Base-by-base conservation (phyloP, 495 filamentous ascomycete genomes). In the Podospora pseudopauciseta region DNA sequence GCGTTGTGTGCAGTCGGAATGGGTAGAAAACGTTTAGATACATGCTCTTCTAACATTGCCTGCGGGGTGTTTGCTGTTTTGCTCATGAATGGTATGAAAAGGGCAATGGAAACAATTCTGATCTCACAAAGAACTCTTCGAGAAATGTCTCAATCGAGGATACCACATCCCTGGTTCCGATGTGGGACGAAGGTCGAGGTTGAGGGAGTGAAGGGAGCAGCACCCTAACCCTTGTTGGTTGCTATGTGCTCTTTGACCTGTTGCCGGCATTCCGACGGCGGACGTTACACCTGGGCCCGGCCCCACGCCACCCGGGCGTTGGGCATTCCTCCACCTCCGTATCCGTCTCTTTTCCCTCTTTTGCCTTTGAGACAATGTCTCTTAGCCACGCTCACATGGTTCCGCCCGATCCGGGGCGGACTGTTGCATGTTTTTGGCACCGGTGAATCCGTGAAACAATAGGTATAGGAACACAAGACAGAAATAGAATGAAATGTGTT, bases 61-160 rank as follows among this genome's bases (percentile, higher is more conserved):
- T 49, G 39, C 15, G 6, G 15, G 13, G 39, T 49, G 39, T 49
- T 49, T 58, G 55, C 55, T 26, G n/a, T 26, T 26, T 58, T 58
- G 55, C 23, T 58, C 55, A 58, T 19, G 55, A 58, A 58, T 49
- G 39, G 39, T 58, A 58, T 58, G 19, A 58, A 58, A 7, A 20
- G 15, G 5, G 20, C 7, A 7, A 39, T 26, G 9, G 27, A 64
- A 19, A 28, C 18, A n/a, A 19, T 32, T 2, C 16, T 26, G 64
- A 59, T n/a, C 39, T 49, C 39, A 59, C 55, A 32, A 32, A 32
- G 30, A 32, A 32, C 3, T 5, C 30, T 32, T 32, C 30, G 30
- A 32, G 30, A 7, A 32, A 32, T 32, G 30, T 32, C 30, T 32
- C 30, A 32, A 7, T 32, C 26, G 2, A 65, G 55, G 59, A 34